A percentile compares a stretch with the other conserved stretches of the same genome.
These are phyloP conservation scores for Chenopodium quinoa DNA, from an alignment of 148 eudicot genomes.

Conservation along the genomic window DNA sequence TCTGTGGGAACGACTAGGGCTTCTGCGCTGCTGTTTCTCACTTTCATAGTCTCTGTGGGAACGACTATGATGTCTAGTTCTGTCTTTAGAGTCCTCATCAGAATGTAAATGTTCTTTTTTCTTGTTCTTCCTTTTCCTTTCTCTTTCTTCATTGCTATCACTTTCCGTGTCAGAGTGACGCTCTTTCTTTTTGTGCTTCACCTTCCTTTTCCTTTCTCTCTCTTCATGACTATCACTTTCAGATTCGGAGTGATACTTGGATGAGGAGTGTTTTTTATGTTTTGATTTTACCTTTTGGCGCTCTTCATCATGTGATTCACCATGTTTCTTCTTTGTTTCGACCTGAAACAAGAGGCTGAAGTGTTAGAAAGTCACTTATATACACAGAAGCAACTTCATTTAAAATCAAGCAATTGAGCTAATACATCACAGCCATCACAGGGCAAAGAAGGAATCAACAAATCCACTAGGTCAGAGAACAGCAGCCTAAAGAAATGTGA, in stretches of 20 bases:
- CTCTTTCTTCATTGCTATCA: constrained; percentile 31
- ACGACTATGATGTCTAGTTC: constrained; percentile 29
- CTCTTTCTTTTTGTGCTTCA: constrained; percentile 36
- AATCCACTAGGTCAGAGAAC: no score
- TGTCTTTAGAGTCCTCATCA: constrained; percentile 38
- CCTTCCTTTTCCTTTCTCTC: constrained; percentile 36
- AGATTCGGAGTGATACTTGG: constrained; percentile 39
- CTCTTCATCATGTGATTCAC: constrained; percentile 37
- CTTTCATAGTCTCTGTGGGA: constrained; percentile 27
- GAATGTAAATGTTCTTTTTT: constrained; percentile 31
- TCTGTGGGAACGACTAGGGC: constrained; percentile 27
- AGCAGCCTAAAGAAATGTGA: no score
- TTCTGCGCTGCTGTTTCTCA: constrained; percentile 31
- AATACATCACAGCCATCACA: no score
- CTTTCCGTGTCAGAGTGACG: constrained; percentile 32
- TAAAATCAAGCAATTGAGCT: background rate
- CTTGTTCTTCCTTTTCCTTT: constrained; percentile 35
- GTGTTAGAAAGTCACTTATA: constrained; percentile 9
- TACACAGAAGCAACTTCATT: constrained; percentile 1
- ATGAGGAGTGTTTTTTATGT: constrained; percentile 50
- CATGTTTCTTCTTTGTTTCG: constrained; percentile 57
- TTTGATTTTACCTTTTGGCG: constrained; percentile 48
- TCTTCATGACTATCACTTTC: constrained; percentile 35
- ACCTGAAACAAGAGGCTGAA: constrained; percentile 43
- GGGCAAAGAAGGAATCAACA: no score